Evolutionary conservation across 164 flowering plant genomes (phyloP).

Genomic region (Protea cynaroides): DNA sequence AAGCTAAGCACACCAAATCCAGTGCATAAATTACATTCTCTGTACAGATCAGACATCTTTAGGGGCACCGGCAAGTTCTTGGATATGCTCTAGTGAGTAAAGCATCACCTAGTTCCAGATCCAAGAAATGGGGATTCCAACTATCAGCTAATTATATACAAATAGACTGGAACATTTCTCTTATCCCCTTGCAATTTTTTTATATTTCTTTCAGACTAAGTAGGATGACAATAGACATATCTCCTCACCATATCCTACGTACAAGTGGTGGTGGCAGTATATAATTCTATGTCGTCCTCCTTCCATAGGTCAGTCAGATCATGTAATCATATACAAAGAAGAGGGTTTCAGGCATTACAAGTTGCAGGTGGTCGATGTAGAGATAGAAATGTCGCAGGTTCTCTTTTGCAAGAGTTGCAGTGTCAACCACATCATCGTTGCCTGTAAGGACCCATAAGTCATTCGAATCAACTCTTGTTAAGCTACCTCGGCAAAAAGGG

Average conservation of each 20-base stretch:
- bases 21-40: neutral
- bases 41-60: conserved; percentile 1
- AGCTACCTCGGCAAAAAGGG: conserved; percentile 81
- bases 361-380: conserved; percentile 57
- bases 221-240: neutral
- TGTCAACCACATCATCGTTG: conserved; percentile 51
- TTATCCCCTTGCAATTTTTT: neutral
- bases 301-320: conserved; percentile 33
- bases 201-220: neutral
- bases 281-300: conserved; percentile 2
- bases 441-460: conserved; percentile 80
- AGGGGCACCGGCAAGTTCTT: neutral
- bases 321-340: conserved; percentile 53
- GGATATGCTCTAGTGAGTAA: neutral
- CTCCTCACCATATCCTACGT: conserved; percentile 19
- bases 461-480: conserved; percentile 47
- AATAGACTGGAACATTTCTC: conserved; percentile 3
- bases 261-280: conserved; percentile 24
- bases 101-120: conserved; percentile 5
- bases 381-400: conserved; percentile 54
- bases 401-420: conserved; percentile 48
- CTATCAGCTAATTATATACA: conserved; percentile 7
- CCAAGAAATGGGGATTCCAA: neutral
- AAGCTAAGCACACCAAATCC: conserved; percentile 11
- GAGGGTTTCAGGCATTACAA: conserved; percentile 35